Percentiles rank a stretch among this genome's conserved stretches.
Evolutionary conservation across 768 basidiomycete species (phyloP).

Genomic region (Xerocomellus chrysenteron): DNA sequence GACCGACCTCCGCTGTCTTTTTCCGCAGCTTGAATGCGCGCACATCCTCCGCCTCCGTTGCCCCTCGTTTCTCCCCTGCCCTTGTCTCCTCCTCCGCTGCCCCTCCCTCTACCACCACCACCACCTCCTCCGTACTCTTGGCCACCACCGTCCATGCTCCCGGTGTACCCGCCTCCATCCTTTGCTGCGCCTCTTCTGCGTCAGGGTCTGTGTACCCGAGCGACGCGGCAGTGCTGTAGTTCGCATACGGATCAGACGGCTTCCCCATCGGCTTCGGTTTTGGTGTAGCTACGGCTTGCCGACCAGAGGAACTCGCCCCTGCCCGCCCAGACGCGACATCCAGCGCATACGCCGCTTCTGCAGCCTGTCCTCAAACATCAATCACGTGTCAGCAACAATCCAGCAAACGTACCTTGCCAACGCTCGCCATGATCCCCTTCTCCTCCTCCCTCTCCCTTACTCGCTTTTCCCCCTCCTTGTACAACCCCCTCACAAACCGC

Average conservation of each 20-base stretch:
- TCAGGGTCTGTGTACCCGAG: slow-evolving; percentile 82
- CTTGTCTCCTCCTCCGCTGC: slow-evolving; percentile 49
- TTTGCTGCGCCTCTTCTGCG: slow-evolving; percentile 62
- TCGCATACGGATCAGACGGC: slow-evolving; percentile 65
- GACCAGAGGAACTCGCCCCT: slow-evolving; percentile 16
- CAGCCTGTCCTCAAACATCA: slow-evolving; percentile 49
- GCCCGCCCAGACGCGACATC: slow-evolving; percentile 73
- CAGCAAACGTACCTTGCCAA: slow-evolving; percentile 62
- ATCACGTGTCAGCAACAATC: background rate
- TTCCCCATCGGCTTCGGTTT: slow-evolving; percentile 42
- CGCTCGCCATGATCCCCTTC: slow-evolving; percentile 78
- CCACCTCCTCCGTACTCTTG: background rate
- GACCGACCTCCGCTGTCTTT: slow-evolving; percentile 55
- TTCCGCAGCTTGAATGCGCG: slow-evolving; percentile 68
- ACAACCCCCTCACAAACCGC: slow-evolving; percentile 86
- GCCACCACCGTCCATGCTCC: slow-evolving; percentile 78
- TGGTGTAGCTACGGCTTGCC: slow-evolving; percentile 24
- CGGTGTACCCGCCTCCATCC: slow-evolving; percentile 63
- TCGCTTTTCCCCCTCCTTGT: slow-evolving; percentile 88
- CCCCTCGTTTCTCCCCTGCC: slow-evolving; percentile 31
- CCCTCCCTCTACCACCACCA: slow-evolving; percentile 29
- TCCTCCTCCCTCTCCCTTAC: slow-evolving; percentile 86
- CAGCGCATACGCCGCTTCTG: slow-evolving; percentile 73
- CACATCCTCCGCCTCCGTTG: slow-evolving; percentile 39
- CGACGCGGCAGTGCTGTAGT: slow-evolving; percentile 86